A percentile compares a stretch with the other conserved stretches of the same genome.
These are phyloP conservation scores for Suillus bovinus DNA, from an alignment of 768 basidiomycete genomes.

Conservation along the genomic window DNA sequence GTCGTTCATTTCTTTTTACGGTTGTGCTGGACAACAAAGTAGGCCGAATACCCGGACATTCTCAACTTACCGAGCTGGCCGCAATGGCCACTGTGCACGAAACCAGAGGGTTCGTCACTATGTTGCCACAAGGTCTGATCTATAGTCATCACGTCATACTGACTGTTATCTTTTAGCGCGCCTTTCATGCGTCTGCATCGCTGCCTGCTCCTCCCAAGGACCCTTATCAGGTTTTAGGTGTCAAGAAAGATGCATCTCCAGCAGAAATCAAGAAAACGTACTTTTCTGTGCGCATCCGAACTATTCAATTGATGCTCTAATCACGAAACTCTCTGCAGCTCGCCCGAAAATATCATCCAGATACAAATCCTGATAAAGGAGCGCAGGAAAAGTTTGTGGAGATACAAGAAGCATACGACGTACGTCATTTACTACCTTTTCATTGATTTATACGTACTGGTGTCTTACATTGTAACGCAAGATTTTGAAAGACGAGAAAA, in stretches of 20 bases:
- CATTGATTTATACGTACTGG: slow-evolving; percentile 16
- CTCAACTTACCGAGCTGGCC: slow-evolving; percentile 40
- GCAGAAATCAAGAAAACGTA: slow-evolving; percentile 98
- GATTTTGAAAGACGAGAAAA: slow-evolving; percentile 94
- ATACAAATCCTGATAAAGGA: slow-evolving; percentile 90
- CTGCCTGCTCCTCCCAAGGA: slow-evolving; percentile 61
- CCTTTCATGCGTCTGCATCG: slow-evolving; percentile 69
- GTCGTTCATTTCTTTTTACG: slow-evolving; percentile 56
- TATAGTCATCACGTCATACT: slow-evolving; percentile 18
- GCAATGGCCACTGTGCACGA: slow-evolving; percentile 29
- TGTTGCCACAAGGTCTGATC: slow-evolving; percentile 41
- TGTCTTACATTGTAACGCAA: slow-evolving; percentile 35
- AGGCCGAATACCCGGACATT: slow-evolving; percentile 36
- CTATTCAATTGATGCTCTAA: slow-evolving; percentile 18
- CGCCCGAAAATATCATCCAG: slow-evolving; percentile 97
- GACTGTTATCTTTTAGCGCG: slow-evolving; percentile 50
- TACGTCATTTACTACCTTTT: slow-evolving; percentile 38
- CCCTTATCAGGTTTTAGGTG: slow-evolving; percentile 91
- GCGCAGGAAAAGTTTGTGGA: slow-evolving; percentile 94
- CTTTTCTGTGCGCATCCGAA: slow-evolving; percentile 69
- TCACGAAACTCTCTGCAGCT: slow-evolving; percentile 54
- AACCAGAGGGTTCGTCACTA: slow-evolving; percentile 18
- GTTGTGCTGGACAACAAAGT: slow-evolving; percentile 46
- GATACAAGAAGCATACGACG: slow-evolving; percentile 97
- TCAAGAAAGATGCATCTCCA: slow-evolving; percentile 76